Percentiles rank a stretch among this genome's conserved stretches.
Conservation (phyloP, 331 rosid genomes). For the Quercus lobata region DNA sequence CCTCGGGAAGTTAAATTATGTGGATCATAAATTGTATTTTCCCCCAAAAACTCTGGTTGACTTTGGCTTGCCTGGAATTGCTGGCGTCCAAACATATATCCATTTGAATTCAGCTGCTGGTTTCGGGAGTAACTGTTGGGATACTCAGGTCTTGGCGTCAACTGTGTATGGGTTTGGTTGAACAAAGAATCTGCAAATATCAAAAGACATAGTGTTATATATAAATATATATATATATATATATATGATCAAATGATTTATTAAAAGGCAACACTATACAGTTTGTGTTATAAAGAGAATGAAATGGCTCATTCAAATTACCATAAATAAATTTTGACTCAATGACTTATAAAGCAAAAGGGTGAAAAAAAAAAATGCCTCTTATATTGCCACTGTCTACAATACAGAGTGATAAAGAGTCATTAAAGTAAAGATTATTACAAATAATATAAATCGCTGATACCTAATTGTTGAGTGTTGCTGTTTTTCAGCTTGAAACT, state of each 20-base stretch:
- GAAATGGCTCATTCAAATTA: background rate
- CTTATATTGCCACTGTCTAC: background rate
- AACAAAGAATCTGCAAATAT: conserved; percentile 31
- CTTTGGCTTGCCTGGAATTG: conserved; percentile 29
- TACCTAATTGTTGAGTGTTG: conserved; percentile 26
- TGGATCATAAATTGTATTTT: conserved; percentile 27
- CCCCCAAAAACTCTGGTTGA: conserved; percentile 28
- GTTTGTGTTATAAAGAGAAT: conserved; percentile 4
- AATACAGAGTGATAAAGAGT: background rate
- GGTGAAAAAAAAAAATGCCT: background rate
- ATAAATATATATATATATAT: no score
- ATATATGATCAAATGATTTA: no score
- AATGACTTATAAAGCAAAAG: background rate
- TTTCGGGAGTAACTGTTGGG: conserved; percentile 10
- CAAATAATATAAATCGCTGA: background rate
- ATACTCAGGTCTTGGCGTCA: conserved; percentile 26
- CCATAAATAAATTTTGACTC: background rate
- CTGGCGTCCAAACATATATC: conserved; percentile 39
- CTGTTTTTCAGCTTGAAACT: conserved; percentile 13
- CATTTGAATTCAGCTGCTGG: conserved; percentile 29
- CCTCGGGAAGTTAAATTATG: conserved; percentile 28
- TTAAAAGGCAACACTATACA: background rate
- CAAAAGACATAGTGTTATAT: background rate
- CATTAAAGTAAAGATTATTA: background rate
- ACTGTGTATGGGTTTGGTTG: conserved; percentile 23